phyloP scores from a whole-genome alignment of 2,329 filamentous ascomycete genomes.

The Rhynchosporium secalis region DNA sequence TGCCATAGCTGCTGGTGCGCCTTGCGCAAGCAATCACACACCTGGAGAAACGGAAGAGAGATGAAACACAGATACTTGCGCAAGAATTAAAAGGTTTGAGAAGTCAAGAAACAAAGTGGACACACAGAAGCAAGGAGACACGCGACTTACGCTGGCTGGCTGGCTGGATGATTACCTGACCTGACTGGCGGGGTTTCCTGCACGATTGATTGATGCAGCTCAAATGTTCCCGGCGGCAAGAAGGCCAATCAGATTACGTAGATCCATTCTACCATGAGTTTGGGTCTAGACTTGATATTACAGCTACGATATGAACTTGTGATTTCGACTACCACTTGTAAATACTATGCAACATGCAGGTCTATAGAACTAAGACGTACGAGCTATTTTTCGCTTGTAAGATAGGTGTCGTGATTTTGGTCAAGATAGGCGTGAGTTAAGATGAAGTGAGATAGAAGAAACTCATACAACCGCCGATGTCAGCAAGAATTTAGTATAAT shows the following conservation, averaged over 20 bases:
- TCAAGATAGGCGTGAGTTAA: too few relatives aligned
- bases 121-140: slow-evolving; percentile 9
- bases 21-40: slow-evolving; percentile 10
- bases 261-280: background rate
- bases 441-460: too few relatives aligned
- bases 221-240: slow-evolving; percentile 12
- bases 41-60: background rate
- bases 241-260: slow-evolving; percentile 14
- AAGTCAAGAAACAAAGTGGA: background rate
- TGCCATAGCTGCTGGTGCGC: slow-evolving; percentile 43
- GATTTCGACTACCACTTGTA: too few relatives aligned
- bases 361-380: too few relatives aligned
- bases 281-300: background rate
- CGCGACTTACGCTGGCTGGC: slow-evolving; percentile 18
- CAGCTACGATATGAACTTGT: too few relatives aligned
- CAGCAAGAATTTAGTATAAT: too few relatives aligned
- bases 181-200: slow-evolving; percentile 10
- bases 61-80: background rate
- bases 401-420: too few relatives aligned
- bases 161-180: background rate
- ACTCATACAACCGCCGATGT: too few relatives aligned
- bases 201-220: slow-evolving; percentile 13
- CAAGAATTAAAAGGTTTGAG: background rate
- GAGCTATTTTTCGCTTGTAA: too few relatives aligned
- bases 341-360: too few relatives aligned